Percentiles rank a stretch among this genome's conserved stretches.
Conservation (phyloP, 2,329 filamentous ascomycete species). For the Blumeria graminis region DNA sequence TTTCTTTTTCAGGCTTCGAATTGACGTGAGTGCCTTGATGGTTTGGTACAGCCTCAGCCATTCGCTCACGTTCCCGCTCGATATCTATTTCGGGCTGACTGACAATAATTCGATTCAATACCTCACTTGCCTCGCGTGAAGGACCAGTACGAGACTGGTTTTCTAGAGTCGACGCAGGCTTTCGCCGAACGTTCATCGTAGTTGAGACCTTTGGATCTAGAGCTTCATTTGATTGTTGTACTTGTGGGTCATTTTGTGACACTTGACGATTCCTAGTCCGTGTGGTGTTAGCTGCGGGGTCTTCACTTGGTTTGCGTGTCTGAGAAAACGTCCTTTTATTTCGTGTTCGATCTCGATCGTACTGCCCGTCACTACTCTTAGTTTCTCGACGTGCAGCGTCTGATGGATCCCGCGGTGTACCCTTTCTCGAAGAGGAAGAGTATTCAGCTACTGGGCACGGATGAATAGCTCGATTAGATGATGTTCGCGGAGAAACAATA, state of each 20-base stretch:
- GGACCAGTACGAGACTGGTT: slow-evolving; percentile 28
- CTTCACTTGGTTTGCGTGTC: slow-evolving; percentile 18
- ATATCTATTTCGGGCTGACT: slow-evolving; percentile 53
- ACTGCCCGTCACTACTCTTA: slow-evolving; percentile 8
- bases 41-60: slow-evolving; percentile 30
- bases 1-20: slow-evolving; percentile 25
- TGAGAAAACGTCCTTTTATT: slow-evolving; percentile 16
- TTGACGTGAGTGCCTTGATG: slow-evolving; percentile 20
- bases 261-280: slow-evolving; percentile 23
- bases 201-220: slow-evolving; percentile 17
- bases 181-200: slow-evolving; percentile 13
- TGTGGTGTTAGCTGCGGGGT: slow-evolving; percentile 18
- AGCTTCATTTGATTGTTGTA: slow-evolving; percentile 18
- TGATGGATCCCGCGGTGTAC: slow-evolving; percentile 8
- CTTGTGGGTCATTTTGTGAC: slow-evolving; percentile 20
- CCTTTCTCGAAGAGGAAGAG: slow-evolving; percentile 9
- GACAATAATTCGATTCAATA: slow-evolving; percentile 53
- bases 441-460: slow-evolving; percentile 14
- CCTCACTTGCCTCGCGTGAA: slow-evolving; percentile 53
- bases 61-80: slow-evolving; percentile 44
- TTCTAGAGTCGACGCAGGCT: slow-evolving; percentile 19
- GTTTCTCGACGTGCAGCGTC: slow-evolving; percentile 8
- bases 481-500: slow-evolving; percentile 57
- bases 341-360: slow-evolving; percentile 14
- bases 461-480: slow-evolving; percentile 34